Evolutionary conservation across 1,284 basidiomycete species (phyloP), one percentile per base, ranked within the genome.

Genomic region (Rhodotorula sp.): DNA sequence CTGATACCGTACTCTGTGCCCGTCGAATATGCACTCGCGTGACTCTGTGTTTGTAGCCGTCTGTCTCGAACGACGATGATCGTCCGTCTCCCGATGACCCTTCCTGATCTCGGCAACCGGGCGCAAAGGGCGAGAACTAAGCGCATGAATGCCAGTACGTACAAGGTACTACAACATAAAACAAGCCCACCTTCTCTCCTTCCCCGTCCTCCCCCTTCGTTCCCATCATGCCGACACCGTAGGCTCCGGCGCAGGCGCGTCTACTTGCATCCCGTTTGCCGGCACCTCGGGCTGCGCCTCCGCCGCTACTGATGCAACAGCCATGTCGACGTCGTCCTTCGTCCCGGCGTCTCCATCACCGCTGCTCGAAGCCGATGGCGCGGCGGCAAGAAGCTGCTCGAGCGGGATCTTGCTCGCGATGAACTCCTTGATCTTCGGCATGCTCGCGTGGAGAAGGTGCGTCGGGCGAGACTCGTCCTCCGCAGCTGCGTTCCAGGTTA

Each of bases 391-490:
- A 32, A 61, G 60, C 50, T 41, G 29, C 13, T 63, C 58, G 12
- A 36, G 65, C 29, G 74, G 71, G 12, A 75, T 51, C 53, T 62
- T 66, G 39, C 36, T 25, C 27, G 39, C 53, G 39, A 76, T 53
- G 41, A 75, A 76, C 39, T 74, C 68, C 39, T 73, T 74, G 67
- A 76, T 72, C 64, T 69, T 66, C 39, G 71, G 68, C 61, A 76
- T 68, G 44, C 63, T 69, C 22, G 75, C 73, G 32, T 57, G 61
- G 12, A 76, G 54, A 15, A 76, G 66, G 60, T 74, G 73, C 4
- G 71, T 70, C 17, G 75, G 72, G 44, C 75, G 67, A 0, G 70
- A 69, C 55, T 76, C 75, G 64, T 76, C 75, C 22, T 76, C 75
- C 29, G 70, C 57, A 17, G 70, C 74, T 74, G 51, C 12, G 34